Base-by-base conservation (phyloP, 495 filamentous ascomycete species). In the Saxispiralis lemnorum region DNA sequence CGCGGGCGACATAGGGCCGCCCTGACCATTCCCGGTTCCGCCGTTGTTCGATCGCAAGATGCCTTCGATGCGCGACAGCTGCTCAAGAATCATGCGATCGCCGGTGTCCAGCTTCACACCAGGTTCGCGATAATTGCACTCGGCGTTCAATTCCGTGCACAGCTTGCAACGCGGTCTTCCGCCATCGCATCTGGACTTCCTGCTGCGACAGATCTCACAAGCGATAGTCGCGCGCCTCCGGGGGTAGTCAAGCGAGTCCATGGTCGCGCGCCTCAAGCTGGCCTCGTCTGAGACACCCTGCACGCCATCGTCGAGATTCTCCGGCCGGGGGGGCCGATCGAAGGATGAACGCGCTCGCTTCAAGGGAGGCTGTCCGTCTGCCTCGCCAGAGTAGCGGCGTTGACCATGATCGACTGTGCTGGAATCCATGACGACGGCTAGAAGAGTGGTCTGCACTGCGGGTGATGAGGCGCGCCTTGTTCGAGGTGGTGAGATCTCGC, bases 71-170 rank as follows among this genome's bases (percentile, higher is more conserved):
- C 80, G 70, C 45, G 69, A 70, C 19, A 88, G 63, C 38, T 77
- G 76, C 51, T 86, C 82, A 17, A 88, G 64, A 45, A 88, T 88
- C 33, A 86, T 70, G 56, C 83, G 86, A 60, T 86, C 82, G 43
- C 82, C 82, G 21, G 82, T 81, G 59, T 86, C 82, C 20, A 86
- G 75, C 59, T 88, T 88, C 63, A 86, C 85, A 4, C 82, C 82
- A 13, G 82, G 82, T 59, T 88, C 82, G 36, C 82, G 71, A 55
- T 88, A 88, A 45, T 83, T 70, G 58, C 82, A 88, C 46, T 86
- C 82, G 13, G 79, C 81, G 47, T 81, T 78, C 33, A 88, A 66
- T 56, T 86, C 82, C 13, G 76, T 76, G 59, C 82, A 88, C 14
- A 88, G 74, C 59, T 80, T 76, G 57, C 82, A 88, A 59, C 83